These are phyloP conservation scores for Plasmodium gallinaceum DNA, from an alignment of 169 alveolate species.

Conservation along the genomic window DNA sequence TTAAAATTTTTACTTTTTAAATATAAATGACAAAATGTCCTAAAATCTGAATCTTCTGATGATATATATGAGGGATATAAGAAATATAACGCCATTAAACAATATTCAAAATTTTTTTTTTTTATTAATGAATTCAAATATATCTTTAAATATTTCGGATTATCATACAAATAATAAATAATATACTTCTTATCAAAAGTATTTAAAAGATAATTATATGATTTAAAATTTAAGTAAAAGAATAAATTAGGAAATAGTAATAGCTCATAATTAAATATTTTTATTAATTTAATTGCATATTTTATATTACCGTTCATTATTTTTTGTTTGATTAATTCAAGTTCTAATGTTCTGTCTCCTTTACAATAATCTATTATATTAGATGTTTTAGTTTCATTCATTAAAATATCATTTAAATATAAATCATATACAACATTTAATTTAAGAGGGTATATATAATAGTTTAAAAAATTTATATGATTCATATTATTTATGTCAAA, in stretches of 20 bases:
- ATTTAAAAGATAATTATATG: constrained; percentile 50
- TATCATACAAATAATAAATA: constrained; percentile 60
- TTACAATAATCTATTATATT: constrained; percentile 28
- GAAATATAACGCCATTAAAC: constrained; percentile 41
- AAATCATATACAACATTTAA: constrained; percentile 19
- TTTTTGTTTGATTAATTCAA: constrained; percentile 53
- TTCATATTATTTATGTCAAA: not conserved
- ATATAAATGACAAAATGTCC: constrained; percentile 42
- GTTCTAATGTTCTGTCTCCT: constrained; percentile 58
- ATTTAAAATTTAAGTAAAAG: constrained; percentile 55
- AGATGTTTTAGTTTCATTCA: constrained; percentile 16
- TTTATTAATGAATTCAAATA: constrained; percentile 51
- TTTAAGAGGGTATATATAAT: constrained; percentile 31
- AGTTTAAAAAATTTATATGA: constrained; percentile 28
- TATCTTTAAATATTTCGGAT: constrained; percentile 61
- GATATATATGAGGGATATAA: constrained; percentile 53
- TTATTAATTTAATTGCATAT: constrained; percentile 56
- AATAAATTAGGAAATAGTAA: constrained; percentile 60
- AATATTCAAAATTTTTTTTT: constrained; percentile 26
- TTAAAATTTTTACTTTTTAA: constrained; percentile 15
- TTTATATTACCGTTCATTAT: constrained; percentile 47
- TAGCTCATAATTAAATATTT: constrained; percentile 48
- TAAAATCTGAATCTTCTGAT: constrained; percentile 41
- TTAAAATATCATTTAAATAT: constrained; percentile 31
- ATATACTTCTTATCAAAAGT: constrained; percentile 59